Evolutionary conservation across 2,329 filamentous ascomycete species (phyloP).

Genomic region (Clarireedia hainanense): DNA sequence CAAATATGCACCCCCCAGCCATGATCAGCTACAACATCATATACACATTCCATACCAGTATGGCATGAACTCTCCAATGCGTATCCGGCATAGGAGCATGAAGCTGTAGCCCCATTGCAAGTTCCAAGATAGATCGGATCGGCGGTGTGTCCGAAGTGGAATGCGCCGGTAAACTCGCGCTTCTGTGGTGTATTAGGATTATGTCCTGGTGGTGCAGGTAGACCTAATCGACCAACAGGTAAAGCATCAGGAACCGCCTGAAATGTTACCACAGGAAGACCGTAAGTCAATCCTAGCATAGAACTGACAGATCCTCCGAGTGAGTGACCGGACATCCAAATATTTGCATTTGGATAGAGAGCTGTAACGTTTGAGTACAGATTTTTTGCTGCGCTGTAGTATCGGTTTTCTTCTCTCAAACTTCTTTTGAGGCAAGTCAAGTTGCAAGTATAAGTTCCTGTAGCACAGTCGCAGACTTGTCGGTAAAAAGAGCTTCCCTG

Average conservation of each 20-base stretch:
- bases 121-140: slow-evolving; percentile 92
- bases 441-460: slow-evolving; percentile 82
- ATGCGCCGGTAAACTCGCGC: slow-evolving; percentile 66
- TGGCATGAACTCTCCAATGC: slow-evolving; percentile 92
- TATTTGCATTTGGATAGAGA: slow-evolving; percentile 72
- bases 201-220: slow-evolving; percentile 75
- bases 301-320: slow-evolving; percentile 83
- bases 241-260: slow-evolving; percentile 89
- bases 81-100: slow-evolving; percentile 87
- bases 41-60: slow-evolving; percentile 78
- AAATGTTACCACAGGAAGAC: slow-evolving; percentile 83
- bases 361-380: slow-evolving; percentile 89
- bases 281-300: slow-evolving; percentile 86
- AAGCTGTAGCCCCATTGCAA: slow-evolving; percentile 83
- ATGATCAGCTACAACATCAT: slow-evolving; percentile 85
- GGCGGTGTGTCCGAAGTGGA: slow-evolving; percentile 91
- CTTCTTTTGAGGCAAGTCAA: slow-evolving; percentile 76
- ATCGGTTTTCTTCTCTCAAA: slow-evolving; percentile 74
- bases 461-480: slow-evolving; percentile 89
- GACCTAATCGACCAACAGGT: slow-evolving; percentile 72
- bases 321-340: slow-evolving; percentile 91
- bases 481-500: slow-evolving; percentile 86
- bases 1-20: slow-evolving; percentile 88
- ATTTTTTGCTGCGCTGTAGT: slow-evolving; percentile 83
- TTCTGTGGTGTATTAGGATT: slow-evolving; percentile 64